phyloP scores from a whole-genome alignment of 176 grass and related monocot species.

The Carex cristatella region DNA sequence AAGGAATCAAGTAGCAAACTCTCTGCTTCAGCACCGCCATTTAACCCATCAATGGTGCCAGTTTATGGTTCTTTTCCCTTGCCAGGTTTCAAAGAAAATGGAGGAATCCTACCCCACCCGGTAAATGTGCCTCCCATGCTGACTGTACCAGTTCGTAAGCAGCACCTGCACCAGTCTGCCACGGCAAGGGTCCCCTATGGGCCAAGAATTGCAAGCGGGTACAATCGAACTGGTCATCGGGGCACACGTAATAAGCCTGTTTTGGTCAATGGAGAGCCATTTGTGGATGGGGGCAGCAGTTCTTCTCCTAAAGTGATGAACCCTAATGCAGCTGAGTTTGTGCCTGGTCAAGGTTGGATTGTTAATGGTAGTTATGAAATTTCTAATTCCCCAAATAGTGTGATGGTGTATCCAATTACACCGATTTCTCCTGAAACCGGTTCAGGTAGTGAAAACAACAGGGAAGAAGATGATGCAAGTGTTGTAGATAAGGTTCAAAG shows the following conservation, averaged over 20 bases:
- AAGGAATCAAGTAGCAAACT: constrained; percentile 72
- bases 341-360: constrained; percentile 62
- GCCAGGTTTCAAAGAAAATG: constrained; percentile 83
- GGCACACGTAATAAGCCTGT: constrained; percentile 58
- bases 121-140: constrained; percentile 73
- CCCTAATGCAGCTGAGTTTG: constrained; percentile 79
- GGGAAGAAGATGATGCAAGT: constrained; percentile 45
- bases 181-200: constrained; percentile 94
- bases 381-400: constrained; percentile 52
- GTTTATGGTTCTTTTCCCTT: constrained; percentile 81
- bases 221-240: constrained; percentile 77
- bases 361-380: constrained; percentile 43
- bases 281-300: constrained; percentile 41
- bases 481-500: constrained; percentile 24
- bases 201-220: constrained; percentile 81
- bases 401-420: constrained; percentile 38
- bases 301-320: constrained; percentile 72
- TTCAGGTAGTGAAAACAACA: constrained; percentile 38
- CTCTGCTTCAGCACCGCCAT: constrained; percentile 86
- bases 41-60: constrained; percentile 76
- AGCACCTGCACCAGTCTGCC: constrained; percentile 86
- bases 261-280: constrained; percentile 59
- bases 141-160: constrained; percentile 70
- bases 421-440: constrained; percentile 41
- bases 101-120: constrained; percentile 82